Percentiles rank a stretch among this genome's conserved stretches.
Evolutionary conservation across 106 monocot genomes (phyloP).

Genomic region (Dendrobium catenatum): DNA sequence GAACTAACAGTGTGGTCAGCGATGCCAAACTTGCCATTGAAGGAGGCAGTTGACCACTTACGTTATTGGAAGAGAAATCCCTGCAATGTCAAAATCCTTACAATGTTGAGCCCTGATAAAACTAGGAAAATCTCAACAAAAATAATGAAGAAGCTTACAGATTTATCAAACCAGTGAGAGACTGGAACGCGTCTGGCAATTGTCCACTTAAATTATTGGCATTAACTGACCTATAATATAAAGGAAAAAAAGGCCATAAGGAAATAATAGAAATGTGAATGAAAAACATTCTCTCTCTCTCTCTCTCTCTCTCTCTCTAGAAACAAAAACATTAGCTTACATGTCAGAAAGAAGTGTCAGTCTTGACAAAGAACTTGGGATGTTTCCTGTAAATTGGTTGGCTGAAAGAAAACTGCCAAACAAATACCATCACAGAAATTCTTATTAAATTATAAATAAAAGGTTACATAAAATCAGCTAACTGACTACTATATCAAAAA

Average conservation of each 20-base stretch:
- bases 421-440: constrained; percentile 9
- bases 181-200: constrained; percentile 80
- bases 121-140: not conserved
- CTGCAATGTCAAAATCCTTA: constrained; percentile 23
- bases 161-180: constrained; percentile 69
- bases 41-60: constrained; percentile 72
- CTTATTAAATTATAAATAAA: constrained; percentile 4
- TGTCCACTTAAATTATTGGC: constrained; percentile 72
- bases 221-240: constrained; percentile 58
- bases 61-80: constrained; percentile 82
- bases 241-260: not conserved
- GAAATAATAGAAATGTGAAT: not conserved
- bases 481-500: constrained; percentile 1
- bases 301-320: too few species aligned
- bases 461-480: constrained; percentile 3
- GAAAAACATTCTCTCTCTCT: not conserved
- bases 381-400: constrained; percentile 84
- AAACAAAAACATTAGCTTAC: constrained; percentile 31
- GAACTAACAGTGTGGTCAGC: constrained; percentile 78
- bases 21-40: constrained; percentile 77
- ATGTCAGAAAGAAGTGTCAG: constrained; percentile 62
- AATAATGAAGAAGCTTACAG: constrained; percentile 39
- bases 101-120: not conserved
- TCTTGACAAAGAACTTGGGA: constrained; percentile 67
- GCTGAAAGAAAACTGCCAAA: constrained; percentile 85